Base-by-base conservation (phyloP, 352 stramenopile species). In the Pythium plurisporium region DNA sequence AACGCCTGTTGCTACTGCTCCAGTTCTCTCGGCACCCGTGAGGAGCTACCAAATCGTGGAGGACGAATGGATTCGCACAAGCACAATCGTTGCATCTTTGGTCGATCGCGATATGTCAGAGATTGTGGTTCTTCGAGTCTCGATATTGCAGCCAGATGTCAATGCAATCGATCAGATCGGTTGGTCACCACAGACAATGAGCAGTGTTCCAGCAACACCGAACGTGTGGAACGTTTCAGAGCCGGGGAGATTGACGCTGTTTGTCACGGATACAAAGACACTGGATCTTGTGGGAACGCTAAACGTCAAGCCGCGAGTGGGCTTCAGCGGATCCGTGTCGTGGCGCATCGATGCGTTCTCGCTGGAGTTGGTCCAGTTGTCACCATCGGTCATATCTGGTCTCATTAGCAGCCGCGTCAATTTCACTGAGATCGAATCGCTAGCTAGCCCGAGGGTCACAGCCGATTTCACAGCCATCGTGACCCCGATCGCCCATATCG, bases 41-140 rank as follows among this genome's bases (percentile, higher is more conserved):
- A 61, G 36, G 1, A 27, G 27, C 15, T 66, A 47, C 23, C 29
- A 58, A 17, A 37, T 38, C 1, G 23, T 46, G 11, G 59, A 66
- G 19, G 52, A 65, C 33, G 59, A 59, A 0, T 55, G 37, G 59
- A 56, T 65, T 23, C 42, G 26, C 2, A 49, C 59, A 14, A 52
- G 26, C 46, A 8, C n/a, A 8, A 51, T 65, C 12, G 40, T 30
- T 20, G 59, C 59, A 3, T 60, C 51, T 7, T 43, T 60, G 19
- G 59, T 65, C 9, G 59, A 65, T 47, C 59, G 44, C 6, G 59
- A 65, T 36, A 44, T 49, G 7, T 65, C 59, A 2, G 59, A 65
- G 23, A 42, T 55, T 15, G 22, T 65, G 1, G 1, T 56, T 27
- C 33, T 60, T 9, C 44, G 22, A 10, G 37, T 60, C 3, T 11